A percentile compares a stretch with the other conserved stretches of the same genome.
These are phyloP conservation scores for Dothiorella sarmentorum DNA, from an alignment of 2,329 filamentous ascomycete species.

Conservation along the genomic window DNA sequence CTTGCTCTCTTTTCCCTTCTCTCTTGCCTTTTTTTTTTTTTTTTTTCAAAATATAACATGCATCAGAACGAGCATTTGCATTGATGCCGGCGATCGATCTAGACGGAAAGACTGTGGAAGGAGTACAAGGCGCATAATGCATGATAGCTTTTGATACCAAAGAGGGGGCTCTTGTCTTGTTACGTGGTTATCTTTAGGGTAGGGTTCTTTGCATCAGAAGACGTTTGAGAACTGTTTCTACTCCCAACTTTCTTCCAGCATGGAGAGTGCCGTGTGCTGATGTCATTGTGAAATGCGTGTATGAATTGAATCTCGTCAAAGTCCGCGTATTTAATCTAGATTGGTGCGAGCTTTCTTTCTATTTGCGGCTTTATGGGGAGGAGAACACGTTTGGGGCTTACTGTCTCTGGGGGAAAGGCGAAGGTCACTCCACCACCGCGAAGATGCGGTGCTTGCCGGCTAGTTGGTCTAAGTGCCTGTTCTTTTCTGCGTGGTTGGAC, in stretches of 20 bases:
- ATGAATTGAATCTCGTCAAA: not conserved
- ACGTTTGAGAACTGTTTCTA: constrained; percentile 7
- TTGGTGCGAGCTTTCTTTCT: not conserved
- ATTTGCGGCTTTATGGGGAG: not conserved
- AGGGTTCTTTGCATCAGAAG: constrained; percentile 3
- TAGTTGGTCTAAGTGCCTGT: not conserved
- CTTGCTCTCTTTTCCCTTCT: not conserved
- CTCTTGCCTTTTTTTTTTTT: not conserved
- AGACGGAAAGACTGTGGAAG: constrained; percentile 8
- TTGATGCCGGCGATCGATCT: not conserved
- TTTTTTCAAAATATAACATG: not conserved
- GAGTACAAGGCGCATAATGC: constrained; percentile 12
- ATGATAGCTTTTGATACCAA: constrained; percentile 12
- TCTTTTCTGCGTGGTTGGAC: not conserved
- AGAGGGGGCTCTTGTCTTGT: not conserved
- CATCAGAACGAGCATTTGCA: constrained; percentile 2
- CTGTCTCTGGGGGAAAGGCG: not conserved
- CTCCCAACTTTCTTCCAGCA: not conserved
- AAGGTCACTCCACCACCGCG: not conserved
- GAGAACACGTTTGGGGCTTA: constrained; percentile 3
- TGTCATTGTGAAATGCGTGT: not conserved
- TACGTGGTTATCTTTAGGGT: not conserved
- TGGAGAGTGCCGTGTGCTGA: not conserved
- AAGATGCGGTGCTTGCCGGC: not conserved
- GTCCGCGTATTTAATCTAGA: not conserved